Evolutionary conservation across 495 filamentous ascomycete genomes (phyloP), one percentile per base, ranked within the genome.

Genomic region (Tetracladium setigerum): DNA sequence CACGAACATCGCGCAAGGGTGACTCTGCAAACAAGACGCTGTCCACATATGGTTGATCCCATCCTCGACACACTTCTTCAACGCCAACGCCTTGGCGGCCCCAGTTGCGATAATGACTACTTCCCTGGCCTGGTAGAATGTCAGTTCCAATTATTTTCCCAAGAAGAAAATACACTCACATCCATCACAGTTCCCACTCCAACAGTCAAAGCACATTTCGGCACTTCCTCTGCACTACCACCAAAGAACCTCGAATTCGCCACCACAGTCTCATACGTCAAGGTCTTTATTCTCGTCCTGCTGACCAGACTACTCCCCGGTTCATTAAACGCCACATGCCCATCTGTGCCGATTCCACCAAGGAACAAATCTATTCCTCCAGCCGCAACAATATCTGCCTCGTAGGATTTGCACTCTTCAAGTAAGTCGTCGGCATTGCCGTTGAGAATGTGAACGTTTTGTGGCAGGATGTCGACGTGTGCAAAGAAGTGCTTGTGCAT

Each of bases 401-500:
- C 86, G 60, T 89, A 91, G 14, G 72, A 72, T 12, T 79, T 72
- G 57, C 84, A 89, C 59, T 89, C 85, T 19, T 78, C 79, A 35
- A 79, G 79, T 1, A 86, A 75, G 52, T 89, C 79, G 9, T 74
- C 62, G 1, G 84, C 84, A 55, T 84, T 87, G 49, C 86, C 84
- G 59, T 89, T 77, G 14, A 89, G 77, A 56, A 91, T 86, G 67
- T 91, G 75, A 62, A 89, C 83, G 56, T 87, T 87, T 56, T 72
- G 71, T 4, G 86, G 85, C 44, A 74, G 70, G 48, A 91, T 79
- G 58, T 91, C 84, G 55, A 89, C 79, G 62, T 89, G 85, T 5
- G 81, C 83, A 70, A 91, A 91, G 73, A 89, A 86, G 63, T 89
- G 72, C 66, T 82, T 83, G 71, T 85, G 88, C 86, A 91, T 89